These are phyloP conservation scores for Incumbomyces lentus DNA, from an alignment of 2,329 filamentous ascomycete genomes.

Conservation along the genomic window DNA sequence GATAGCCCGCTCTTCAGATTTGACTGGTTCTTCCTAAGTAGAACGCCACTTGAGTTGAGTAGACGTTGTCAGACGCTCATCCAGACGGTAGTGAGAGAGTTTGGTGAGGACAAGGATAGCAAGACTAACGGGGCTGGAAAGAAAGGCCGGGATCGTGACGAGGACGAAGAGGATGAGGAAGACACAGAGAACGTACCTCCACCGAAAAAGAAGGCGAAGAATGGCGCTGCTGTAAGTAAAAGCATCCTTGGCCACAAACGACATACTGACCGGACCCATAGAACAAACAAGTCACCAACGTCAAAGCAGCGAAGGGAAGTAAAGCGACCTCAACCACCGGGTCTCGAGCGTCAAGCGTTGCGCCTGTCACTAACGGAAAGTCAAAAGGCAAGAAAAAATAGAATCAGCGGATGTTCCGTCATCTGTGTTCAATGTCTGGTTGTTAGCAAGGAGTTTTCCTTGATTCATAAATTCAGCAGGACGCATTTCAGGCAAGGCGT, in stretches of 20 bases:
- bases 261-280: constrained; percentile 29
- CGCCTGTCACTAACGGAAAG: constrained; percentile 42
- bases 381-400: constrained; percentile 41
- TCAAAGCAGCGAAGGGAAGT: constrained; percentile 52
- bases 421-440: too few species aligned
- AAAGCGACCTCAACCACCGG: constrained; percentile 51
- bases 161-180: constrained; percentile 77
- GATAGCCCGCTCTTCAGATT: constrained; percentile 93
- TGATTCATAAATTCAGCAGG: too few species aligned
- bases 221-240: constrained; percentile 59
- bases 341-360: constrained; percentile 80
- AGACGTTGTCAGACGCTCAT: constrained; percentile 88
- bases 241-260: neutral
- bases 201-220: constrained; percentile 92
- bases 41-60: constrained; percentile 84
- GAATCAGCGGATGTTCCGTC: too few species aligned
- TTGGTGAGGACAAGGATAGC: constrained; percentile 55
- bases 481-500: too few species aligned
- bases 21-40: constrained; percentile 97
- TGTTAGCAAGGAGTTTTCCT: too few species aligned
- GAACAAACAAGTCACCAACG: constrained; percentile 87
- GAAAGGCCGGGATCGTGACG: constrained; percentile 45
- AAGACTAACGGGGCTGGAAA: constrained; percentile 50
- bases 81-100: constrained; percentile 89
- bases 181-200: constrained; percentile 69